A percentile compares a stretch with the other conserved stretches of the same genome.
These are phyloP conservation scores for Hypoxylon sp. DNA, from an alignment of 2,329 filamentous ascomycete species.

Conservation along the genomic window DNA sequence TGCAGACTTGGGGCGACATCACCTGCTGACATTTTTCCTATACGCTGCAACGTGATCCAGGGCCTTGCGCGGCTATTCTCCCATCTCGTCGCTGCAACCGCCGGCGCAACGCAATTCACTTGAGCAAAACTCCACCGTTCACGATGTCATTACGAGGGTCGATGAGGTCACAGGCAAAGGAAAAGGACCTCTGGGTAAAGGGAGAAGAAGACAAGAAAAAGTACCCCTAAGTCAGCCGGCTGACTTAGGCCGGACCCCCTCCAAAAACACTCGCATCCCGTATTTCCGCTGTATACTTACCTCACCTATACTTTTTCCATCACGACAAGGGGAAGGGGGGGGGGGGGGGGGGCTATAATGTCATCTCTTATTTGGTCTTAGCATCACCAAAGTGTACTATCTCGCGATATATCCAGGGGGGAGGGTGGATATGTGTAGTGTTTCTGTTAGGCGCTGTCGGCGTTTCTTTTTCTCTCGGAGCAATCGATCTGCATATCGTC, in stretches of 20 bases:
- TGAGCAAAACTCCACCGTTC: conserved; percentile 17
- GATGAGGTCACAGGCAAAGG: conserved; percentile 30
- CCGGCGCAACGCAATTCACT: neutral
- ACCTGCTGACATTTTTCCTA: conserved; percentile 19
- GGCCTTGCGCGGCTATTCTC: conserved; percentile 26
- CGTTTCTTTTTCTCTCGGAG: conserved; percentile 16
- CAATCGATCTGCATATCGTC: conserved; percentile 23
- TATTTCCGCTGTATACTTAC: conserved; percentile 21
- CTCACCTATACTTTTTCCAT: neutral
- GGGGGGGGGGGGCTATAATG: conserved; percentile 20
- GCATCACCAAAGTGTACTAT: conserved; percentile 29
- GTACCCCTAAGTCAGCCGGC: conserved; percentile 26
- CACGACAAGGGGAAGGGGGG: too few relatives aligned
- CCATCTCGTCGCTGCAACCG: conserved; percentile 7
- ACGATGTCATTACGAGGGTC: conserved; percentile 24
- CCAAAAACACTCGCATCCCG: conserved; percentile 6
- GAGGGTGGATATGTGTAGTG: too few relatives aligned
- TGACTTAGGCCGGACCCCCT: conserved; percentile 15
- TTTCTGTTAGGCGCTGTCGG: conserved; percentile 29
- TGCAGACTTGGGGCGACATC: conserved; percentile 26
- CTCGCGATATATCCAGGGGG: conserved; percentile 13
- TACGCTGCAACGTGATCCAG: conserved; percentile 27
- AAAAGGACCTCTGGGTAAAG: conserved; percentile 4
- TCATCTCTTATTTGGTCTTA: conserved; percentile 19
- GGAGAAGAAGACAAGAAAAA: neutral